Conservation (phyloP, 1,139 yeast genomes). For the Kurtzmaniella quercitrusa region DNA sequence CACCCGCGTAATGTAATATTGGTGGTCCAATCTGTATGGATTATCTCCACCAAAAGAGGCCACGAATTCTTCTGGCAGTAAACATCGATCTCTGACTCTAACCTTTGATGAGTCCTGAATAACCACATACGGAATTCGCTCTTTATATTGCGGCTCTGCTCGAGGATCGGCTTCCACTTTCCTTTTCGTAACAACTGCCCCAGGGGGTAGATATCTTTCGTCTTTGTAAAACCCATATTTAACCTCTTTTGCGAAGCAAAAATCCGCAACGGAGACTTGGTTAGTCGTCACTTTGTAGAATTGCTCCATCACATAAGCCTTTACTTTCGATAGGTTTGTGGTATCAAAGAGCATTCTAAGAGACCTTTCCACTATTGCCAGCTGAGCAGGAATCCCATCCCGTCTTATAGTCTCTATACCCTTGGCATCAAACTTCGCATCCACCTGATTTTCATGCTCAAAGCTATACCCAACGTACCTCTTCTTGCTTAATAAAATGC, state of each 20-base stretch:
- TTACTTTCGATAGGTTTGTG: slow-evolving; percentile 65
- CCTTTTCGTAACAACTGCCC: slow-evolving; percentile 73
- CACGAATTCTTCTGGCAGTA: slow-evolving; percentile 72
- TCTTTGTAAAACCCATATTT: slow-evolving; percentile 77
- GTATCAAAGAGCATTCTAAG: slow-evolving; percentile 69
- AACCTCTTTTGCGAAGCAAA: slow-evolving; percentile 90
- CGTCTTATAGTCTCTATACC: slow-evolving; percentile 93
- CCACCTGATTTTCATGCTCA: slow-evolving; percentile 50
- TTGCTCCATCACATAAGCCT: slow-evolving; percentile 57
- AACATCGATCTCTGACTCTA: slow-evolving; percentile 72
- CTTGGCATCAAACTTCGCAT: slow-evolving; percentile 84
- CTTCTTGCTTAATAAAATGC: slow-evolving; percentile 78
- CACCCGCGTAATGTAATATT: slow-evolving; percentile 79
- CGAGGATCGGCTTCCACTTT: slow-evolving; percentile 62
- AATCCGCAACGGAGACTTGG: slow-evolving; percentile 68
- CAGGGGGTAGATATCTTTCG: slow-evolving; percentile 76
- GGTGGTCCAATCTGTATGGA: slow-evolving; percentile 60
- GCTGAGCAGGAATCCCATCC: slow-evolving; percentile 93
- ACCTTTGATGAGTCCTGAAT: slow-evolving; percentile 61
- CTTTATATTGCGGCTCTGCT: slow-evolving; percentile 81
- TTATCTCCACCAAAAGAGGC: slow-evolving; percentile 26
- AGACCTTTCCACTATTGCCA: slow-evolving; percentile 69
- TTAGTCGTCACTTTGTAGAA: slow-evolving; percentile 62
- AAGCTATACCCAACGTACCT: slow-evolving; percentile 83
- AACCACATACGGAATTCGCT: slow-evolving; percentile 84